Percentiles rank a stretch among this genome's conserved stretches.
phyloP scores from a whole-genome alignment of 495 filamentous ascomycete species.

The Penicillium bovifimosum region DNA sequence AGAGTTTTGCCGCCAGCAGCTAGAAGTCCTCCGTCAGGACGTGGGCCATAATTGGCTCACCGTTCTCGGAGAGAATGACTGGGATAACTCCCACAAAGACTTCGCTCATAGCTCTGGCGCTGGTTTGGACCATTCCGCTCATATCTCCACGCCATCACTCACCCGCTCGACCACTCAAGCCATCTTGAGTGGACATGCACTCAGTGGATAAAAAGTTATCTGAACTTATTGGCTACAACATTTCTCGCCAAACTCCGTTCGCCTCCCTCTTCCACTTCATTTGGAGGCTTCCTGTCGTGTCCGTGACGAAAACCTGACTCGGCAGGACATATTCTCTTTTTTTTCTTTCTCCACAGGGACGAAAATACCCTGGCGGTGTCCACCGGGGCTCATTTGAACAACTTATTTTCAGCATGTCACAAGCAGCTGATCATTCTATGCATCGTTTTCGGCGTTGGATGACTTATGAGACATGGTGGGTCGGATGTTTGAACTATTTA shows the following conservation, averaged over 20 bases:
- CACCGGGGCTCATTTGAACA: conserved; percentile 6
- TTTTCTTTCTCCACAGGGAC: not conserved
- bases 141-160: conserved; percentile 34
- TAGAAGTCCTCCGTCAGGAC: conserved; percentile 78
- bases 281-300: not conserved
- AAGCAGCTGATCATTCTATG: conserved; percentile 12
- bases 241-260: not conserved
- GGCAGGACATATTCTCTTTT: not conserved
- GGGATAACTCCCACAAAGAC: conserved; percentile 38
- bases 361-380: not conserved
- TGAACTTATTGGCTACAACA: not conserved
- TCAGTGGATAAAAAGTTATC: conserved; percentile 30
- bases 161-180: conserved; percentile 41
- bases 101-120: conserved; percentile 29
- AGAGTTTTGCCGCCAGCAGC: conserved; percentile 76
- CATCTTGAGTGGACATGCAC: conserved; percentile 47
- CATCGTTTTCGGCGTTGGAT: conserved; percentile 43
- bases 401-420: conserved; percentile 7
- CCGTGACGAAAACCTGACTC: not conserved
- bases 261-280: not conserved
- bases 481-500: conserved; percentile 46
- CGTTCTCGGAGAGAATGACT: conserved; percentile 75
- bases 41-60: conserved; percentile 81
- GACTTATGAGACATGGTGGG: conserved; percentile 38
- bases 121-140: conserved; percentile 32